Evolutionary conservation across 192 early-diverging fungal genomes (phyloP).

Genomic region (Coemansia sp.): DNA sequence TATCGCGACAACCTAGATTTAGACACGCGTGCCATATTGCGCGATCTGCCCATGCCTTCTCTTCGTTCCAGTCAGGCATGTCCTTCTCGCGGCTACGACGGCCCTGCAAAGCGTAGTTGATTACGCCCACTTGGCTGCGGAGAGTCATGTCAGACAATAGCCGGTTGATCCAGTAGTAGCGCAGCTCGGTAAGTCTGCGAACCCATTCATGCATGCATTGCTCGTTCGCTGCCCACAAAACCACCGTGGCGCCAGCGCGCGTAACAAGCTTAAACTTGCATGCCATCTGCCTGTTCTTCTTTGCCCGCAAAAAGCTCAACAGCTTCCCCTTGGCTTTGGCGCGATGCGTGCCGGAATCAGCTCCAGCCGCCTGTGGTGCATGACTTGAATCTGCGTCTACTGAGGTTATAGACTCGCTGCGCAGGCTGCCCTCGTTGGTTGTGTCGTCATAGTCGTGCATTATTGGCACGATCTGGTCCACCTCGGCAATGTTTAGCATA

Average conservation of each 20-base stretch:
- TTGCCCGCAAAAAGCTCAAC: conserved; percentile 28
- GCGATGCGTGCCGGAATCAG: background rate
- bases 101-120: conserved; percentile 43
- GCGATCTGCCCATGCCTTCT: conserved; percentile 43
- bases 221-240: conserved; percentile 40
- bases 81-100: conserved; percentile 25
- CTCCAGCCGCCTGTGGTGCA: background rate
- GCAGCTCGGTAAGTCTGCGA: conserved; percentile 34
- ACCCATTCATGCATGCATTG: conserved; percentile 50
- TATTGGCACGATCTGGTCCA: conserved; percentile 33
- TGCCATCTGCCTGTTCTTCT: conserved; percentile 16
- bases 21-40: conserved; percentile 49
- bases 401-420: background rate
- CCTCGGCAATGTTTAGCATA: conserved; percentile 41
- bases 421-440: background rate
- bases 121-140: conserved; percentile 30
- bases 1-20: conserved; percentile 46
- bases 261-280: conserved; percentile 44
- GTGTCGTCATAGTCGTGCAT: conserved; percentile 13
- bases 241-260: conserved; percentile 25
- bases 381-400: conserved; percentile 9
- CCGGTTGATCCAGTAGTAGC: conserved; percentile 45
- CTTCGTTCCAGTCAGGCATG: conserved; percentile 35
- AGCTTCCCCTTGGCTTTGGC: conserved; percentile 14
- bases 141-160: conserved; percentile 30